These are phyloP conservation scores for Uronychia setigera DNA, from an alignment of 73 alveolate genomes.

Conservation along the genomic window DNA sequence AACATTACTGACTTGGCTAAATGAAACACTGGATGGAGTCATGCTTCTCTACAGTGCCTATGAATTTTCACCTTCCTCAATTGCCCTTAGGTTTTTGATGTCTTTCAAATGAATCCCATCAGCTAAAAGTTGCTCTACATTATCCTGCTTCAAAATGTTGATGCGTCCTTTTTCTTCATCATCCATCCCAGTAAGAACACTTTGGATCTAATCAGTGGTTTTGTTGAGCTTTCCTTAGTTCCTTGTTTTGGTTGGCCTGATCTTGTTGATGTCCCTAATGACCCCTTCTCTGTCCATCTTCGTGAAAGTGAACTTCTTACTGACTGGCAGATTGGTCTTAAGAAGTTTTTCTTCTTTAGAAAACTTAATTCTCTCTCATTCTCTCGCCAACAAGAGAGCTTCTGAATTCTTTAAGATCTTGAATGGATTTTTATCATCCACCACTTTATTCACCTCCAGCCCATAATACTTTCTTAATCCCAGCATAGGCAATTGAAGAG, in stretches of 20 bases:
- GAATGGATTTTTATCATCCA: neutral
- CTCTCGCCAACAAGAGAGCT: neutral
- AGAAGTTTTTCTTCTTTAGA: neutral
- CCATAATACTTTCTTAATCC: neutral
- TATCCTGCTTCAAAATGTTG: neutral
- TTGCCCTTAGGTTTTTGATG: too few species aligned
- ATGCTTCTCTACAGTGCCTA: too few species aligned
- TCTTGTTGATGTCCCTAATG: neutral
- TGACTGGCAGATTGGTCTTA: neutral
- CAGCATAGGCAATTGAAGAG: neutral
- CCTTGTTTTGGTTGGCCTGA: neutral
- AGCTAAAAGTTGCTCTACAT: neutral
- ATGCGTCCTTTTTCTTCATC: neutral
- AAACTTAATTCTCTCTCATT: neutral
- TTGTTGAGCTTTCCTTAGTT: neutral
- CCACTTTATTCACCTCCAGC: neutral
- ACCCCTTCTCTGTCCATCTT: neutral
- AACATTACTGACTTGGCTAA: too few species aligned
- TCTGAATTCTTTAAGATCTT: neutral
- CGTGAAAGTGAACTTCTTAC: neutral
- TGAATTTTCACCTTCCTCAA: too few species aligned
- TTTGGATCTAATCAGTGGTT: neutral
- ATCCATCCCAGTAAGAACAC: neutral
- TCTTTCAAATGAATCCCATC: neutral
- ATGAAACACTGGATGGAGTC: too few species aligned